A percentile compares a stretch with the other conserved stretches of the same genome.
Evolutionary conservation across 208 protist genomes (phyloP).

Genomic region (Acanthamoeba lenticulata): DNA sequence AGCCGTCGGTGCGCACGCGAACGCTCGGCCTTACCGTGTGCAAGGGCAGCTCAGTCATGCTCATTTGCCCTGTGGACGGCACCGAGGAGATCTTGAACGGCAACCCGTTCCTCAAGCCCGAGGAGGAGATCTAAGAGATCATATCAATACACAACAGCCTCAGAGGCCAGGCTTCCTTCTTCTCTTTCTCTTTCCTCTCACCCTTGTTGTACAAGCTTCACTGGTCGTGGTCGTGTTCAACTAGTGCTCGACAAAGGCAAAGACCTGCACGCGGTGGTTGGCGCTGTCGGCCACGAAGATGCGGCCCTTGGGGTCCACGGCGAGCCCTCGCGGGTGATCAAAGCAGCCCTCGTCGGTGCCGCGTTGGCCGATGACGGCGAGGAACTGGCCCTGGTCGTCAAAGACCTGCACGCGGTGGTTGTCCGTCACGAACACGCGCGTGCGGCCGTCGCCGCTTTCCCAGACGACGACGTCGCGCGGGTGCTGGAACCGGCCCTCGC

Average conservation of each 20-base stretch:
- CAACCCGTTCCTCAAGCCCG: constrained; percentile 76
- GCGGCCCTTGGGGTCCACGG: not conserved
- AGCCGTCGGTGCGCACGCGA: constrained; percentile 76
- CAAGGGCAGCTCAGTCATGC: constrained; percentile 81
- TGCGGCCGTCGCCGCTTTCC: not conserved
- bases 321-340: not conserved
- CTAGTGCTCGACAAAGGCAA: not conserved
- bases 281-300: not conserved
- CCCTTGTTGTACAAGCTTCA: too few relatives aligned
- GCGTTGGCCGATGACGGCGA: not conserved
- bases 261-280: not conserved
- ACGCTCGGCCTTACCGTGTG: constrained; percentile 81
- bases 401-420: constrained; percentile 45
- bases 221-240: too few relatives aligned
- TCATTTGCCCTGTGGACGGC: constrained; percentile 80
- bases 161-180: not conserved
- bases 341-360: not conserved
- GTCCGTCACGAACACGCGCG: not conserved
- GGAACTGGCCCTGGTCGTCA: not conserved
- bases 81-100: constrained; percentile 81
- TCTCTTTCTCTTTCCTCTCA: not conserved
- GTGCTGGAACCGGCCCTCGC: not conserved
- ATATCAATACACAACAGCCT: too few relatives aligned
- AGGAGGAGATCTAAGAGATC: constrained; percentile 11
- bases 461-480: not conserved